A percentile compares a stretch with the other conserved stretches of the same genome.
These are phyloP conservation scores for Apiotrichum sp. DNA, from an alignment of 1,284 basidiomycete species.

Conservation along the genomic window DNA sequence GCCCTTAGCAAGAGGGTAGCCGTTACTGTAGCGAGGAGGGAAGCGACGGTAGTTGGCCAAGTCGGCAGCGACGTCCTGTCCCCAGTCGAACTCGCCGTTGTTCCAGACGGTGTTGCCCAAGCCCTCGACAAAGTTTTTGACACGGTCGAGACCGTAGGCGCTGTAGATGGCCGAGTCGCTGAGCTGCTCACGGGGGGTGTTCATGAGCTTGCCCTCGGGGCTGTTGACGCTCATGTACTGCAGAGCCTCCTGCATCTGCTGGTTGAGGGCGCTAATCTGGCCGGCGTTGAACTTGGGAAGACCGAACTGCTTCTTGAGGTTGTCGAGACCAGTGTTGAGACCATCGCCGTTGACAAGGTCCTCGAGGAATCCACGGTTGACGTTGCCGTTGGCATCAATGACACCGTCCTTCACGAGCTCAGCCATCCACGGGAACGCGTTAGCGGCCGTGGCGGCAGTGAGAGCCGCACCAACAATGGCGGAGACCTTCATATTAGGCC, in stretches of 20 bases:
- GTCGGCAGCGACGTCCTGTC: not conserved
- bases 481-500: slow-evolving; percentile 7
- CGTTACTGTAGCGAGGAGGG: not conserved
- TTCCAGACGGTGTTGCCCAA: too few relatives aligned
- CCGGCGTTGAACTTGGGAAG: not conserved
- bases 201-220: not conserved
- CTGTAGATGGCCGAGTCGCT: not conserved
- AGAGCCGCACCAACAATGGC: slow-evolving; percentile 5
- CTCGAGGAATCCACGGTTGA: slow-evolving; percentile 1
- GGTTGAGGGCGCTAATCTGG: not conserved
- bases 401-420: slow-evolving; percentile 2
- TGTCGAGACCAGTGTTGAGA: not conserved
- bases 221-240: not conserved
- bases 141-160: not conserved
- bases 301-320: not conserved
- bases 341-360: not conserved
- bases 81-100: too few relatives aligned
- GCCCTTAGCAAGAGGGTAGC: not conserved
- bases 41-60: not conserved
- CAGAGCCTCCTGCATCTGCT: not conserved
- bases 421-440: slow-evolving; percentile 15
- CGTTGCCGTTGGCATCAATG: too few relatives aligned
- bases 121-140: not conserved
- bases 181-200: not conserved
- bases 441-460: not conserved